Conservation (phyloP, 441 rosid species). For the Eruca vesicaria region DNA sequence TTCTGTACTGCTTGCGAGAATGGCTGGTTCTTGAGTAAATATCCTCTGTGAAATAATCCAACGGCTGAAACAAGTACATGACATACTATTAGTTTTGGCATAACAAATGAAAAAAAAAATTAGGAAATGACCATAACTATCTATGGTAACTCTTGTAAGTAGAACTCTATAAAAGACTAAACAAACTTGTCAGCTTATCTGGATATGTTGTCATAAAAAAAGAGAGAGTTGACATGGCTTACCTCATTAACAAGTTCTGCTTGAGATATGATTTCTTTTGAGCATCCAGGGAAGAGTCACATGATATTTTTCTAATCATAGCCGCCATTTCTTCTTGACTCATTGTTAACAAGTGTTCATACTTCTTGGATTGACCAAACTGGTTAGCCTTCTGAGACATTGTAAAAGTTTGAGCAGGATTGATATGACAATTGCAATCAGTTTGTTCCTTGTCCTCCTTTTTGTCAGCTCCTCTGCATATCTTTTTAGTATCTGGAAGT, state of each 20-base stretch:
- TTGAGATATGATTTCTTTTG: slow-evolving; percentile 60
- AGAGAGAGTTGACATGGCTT: slow-evolving; percentile 8
- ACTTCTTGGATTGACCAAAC: slow-evolving; percentile 26
- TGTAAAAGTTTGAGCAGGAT: slow-evolving; percentile 29
- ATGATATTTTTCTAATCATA: slow-evolving; percentile 62
- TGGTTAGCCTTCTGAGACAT: slow-evolving; percentile 33
- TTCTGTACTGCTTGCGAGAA: slow-evolving; percentile 48
- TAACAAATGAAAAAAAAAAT: background rate
- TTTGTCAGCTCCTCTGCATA: slow-evolving; percentile 28
- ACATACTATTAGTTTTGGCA: slow-evolving; percentile 30
- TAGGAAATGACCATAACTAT: background rate
- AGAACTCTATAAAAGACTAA: background rate
- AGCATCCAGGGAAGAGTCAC: slow-evolving; percentile 72
- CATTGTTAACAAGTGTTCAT: slow-evolving; percentile 39
- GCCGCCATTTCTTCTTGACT: slow-evolving; percentile 65
- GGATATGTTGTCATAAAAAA: background rate
- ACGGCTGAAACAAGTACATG: slow-evolving; percentile 49
- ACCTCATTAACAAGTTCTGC: slow-evolving; percentile 89
- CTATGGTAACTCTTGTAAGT: background rate
- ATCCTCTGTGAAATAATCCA: slow-evolving; percentile 90
- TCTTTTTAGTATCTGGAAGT: slow-evolving; percentile 35
- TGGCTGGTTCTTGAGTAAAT: slow-evolving; percentile 22
- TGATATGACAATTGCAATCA: slow-evolving; percentile 12
- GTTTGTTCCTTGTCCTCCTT: slow-evolving; percentile 35
- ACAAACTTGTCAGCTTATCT: background rate